phyloP scores from a whole-genome alignment of 192 early-diverging fungal genomes.

The Entophlyctis luteolus region DNA sequence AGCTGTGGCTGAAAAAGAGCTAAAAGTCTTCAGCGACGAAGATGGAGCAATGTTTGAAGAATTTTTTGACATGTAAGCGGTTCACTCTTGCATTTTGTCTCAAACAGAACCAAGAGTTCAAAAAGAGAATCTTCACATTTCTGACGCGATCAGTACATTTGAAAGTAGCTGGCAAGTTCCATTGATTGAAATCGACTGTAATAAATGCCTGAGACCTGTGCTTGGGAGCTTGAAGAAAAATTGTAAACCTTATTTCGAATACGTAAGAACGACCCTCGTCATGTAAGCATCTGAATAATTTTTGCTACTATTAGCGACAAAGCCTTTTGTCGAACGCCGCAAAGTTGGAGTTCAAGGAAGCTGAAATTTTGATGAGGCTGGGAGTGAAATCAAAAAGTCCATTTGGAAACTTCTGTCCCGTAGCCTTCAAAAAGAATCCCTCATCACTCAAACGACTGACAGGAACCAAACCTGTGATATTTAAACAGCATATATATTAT shows the following conservation, averaged over 20 bases:
- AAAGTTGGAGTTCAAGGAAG: conserved; percentile 24
- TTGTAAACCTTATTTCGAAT: conserved; percentile 33
- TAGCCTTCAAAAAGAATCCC: conserved; percentile 30
- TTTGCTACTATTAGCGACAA: conserved; percentile 21
- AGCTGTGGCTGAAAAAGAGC: neutral
- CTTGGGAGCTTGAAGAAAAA: conserved; percentile 26
- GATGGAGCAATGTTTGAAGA: conserved; percentile 29
- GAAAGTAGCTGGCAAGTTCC: conserved; percentile 32
- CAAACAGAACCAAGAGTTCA: conserved; percentile 28
- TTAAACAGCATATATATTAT: conserved; percentile 43
- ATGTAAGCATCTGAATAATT: neutral
- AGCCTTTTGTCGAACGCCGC: conserved; percentile 38
- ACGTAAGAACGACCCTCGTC: conserved; percentile 27
- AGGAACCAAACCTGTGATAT: conserved; percentile 42
- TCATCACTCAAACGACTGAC: conserved; percentile 8
- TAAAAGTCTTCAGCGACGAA: neutral
- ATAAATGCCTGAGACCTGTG: conserved; percentile 32
- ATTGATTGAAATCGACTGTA: conserved; percentile 40
- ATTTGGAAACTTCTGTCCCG: conserved; percentile 48
- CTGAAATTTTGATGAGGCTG: conserved; percentile 33
- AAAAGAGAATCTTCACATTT: conserved; percentile 30
- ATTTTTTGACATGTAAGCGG: conserved; percentile 32
- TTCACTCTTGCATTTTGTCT: neutral
- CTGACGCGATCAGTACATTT: conserved; percentile 30
- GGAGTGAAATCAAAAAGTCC: conserved; percentile 44